A percentile compares a stretch with the other conserved stretches of the same genome.
Evolutionary conservation across 805 yeast species (phyloP).

Genomic region (Candida germanica): DNA sequence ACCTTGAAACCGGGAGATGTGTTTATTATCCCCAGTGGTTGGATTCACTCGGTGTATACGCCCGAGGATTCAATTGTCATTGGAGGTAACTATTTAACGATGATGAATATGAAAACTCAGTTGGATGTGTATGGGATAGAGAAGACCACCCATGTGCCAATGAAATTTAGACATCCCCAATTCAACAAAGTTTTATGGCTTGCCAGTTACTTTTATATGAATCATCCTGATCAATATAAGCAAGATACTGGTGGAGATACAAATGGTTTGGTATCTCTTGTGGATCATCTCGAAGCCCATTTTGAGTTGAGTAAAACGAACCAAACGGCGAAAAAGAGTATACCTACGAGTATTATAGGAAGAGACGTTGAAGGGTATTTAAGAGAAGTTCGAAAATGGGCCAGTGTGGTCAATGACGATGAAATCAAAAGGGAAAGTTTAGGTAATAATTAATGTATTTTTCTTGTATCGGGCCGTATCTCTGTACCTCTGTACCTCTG

Average conservation of each 20-base stretch:
- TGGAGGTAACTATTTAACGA: slow-evolving; percentile 84
- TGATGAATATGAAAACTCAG: slow-evolving; percentile 61
- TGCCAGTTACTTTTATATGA: slow-evolving; percentile 46
- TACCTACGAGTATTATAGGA: slow-evolving; percentile 32
- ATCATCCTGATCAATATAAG: slow-evolving; percentile 22
- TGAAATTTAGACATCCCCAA: slow-evolving; percentile 73
- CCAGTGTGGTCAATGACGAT: too few species aligned
- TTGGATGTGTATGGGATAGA: slow-evolving; percentile 62
- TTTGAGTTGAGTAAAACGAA: slow-evolving; percentile 30
- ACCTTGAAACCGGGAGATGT: slow-evolving; percentile 63
- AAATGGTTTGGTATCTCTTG: not conserved
- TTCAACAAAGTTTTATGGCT: slow-evolving; percentile 72
- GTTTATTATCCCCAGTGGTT: slow-evolving; percentile 82
- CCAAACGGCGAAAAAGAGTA: slow-evolving; percentile 29
- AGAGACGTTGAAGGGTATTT: slow-evolving; percentile 22
- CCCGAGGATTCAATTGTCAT: slow-evolving; percentile 77
- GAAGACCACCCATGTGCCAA: slow-evolving; percentile 64
- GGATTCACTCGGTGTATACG: slow-evolving; percentile 90
- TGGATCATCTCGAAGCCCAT: slow-evolving; percentile 28
- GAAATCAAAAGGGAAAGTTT: too few species aligned
- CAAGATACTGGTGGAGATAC: slow-evolving; percentile 12
- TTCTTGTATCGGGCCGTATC: too few species aligned
- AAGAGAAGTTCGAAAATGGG: too few species aligned
- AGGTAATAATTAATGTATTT: too few species aligned
- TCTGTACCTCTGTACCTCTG: too few species aligned